A percentile compares a stretch with the other conserved stretches of the same genome.
phyloP scores from a whole-genome alignment of 2,329 filamentous ascomycete species.

The Ceratocystis harringtonii region DNA sequence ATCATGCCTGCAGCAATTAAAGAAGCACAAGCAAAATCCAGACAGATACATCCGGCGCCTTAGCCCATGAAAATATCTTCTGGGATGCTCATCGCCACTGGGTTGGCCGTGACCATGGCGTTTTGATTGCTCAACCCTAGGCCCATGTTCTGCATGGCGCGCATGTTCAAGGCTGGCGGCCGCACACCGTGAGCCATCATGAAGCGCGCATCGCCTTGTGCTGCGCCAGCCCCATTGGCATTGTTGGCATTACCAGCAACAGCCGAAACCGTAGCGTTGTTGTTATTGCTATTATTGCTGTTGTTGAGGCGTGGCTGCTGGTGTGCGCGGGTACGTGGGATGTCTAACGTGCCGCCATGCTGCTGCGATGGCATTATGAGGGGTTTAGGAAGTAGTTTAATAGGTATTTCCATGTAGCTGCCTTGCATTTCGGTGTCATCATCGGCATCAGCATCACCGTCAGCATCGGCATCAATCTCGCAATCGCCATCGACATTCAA shows the following conservation, averaged over 20 bases:
- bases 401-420: slow-evolving; percentile 29
- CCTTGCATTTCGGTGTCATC: slow-evolving; percentile 42
- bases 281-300: background rate
- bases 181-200: slow-evolving; percentile 6
- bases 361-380: slow-evolving; percentile 23
- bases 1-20: background rate
- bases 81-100: slow-evolving; percentile 30
- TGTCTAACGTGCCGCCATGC: slow-evolving; percentile 29
- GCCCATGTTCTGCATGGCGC: slow-evolving; percentile 34
- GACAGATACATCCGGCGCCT: slow-evolving; percentile 4
- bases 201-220: slow-evolving; percentile 7
- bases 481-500: slow-evolving; percentile 10
- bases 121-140: slow-evolving; percentile 25
- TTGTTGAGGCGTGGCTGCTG: slow-evolving; percentile 9
- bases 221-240: background rate
- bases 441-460: slow-evolving; percentile 24
- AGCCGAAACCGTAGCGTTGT: background rate
- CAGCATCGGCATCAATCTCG: slow-evolving; percentile 24
- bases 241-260: background rate
- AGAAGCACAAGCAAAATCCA: background rate
- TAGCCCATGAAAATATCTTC: slow-evolving; percentile 41
- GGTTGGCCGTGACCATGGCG: slow-evolving; percentile 28
- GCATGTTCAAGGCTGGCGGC: slow-evolving; percentile 26
- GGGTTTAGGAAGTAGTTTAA: slow-evolving; percentile 22
- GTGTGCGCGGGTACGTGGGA: slow-evolving; percentile 27